Base-by-base conservation (phyloP, 345 rosid species). In the Pistacia atlantica region DNA sequence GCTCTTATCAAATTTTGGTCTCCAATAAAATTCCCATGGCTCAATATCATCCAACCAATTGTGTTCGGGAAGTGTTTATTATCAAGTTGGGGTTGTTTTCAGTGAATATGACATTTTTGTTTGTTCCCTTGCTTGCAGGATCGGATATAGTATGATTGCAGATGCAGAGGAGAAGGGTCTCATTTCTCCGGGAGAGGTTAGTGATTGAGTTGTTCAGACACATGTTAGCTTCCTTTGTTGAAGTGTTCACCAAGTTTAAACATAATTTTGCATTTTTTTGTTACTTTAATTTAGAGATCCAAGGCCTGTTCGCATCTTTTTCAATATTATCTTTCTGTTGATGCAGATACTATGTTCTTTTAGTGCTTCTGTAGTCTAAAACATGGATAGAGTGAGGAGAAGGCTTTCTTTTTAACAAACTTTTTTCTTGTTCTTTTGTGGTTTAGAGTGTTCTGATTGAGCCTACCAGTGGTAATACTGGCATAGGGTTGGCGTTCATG, bases 141-240 rank as follows among this genome's bases (percentile, higher is more conserved):
- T 90, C 81, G 97, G 92, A 22, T 87, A 88, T 63, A 90, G 97
- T 75, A 91, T 91, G 97, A 90, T 91, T 49, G 58, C 76, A 70
- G 97, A 91, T 87, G 97, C 97, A 69, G 97, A 88, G 83, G 92
- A 87, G 80, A 81, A 90, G 80, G 92, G 91, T 58, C 88, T 88
- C 65, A 88, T 90, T 65, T 81, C 28, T 62, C 89, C 92, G 1
- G 90, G 92, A 2, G 87, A 88, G 93, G 97, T 91, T 84, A 69
- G 90, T 87, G 65, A 71, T 59, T 28, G n/a, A 22, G 54, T 37
- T 45, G 72, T 46, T 37, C 74, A 25, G 28, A 48, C 22, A 58
- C 28, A 63, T 57, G 22, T 48, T 72, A 18, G 25, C 49, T 48
- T 49, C 25, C 35, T 31, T 69, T 54, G 1, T 42, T 48, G 8